Conservation (phyloP, 176 grass and related monocot genomes). For the Bonia amplexicaulis region DNA sequence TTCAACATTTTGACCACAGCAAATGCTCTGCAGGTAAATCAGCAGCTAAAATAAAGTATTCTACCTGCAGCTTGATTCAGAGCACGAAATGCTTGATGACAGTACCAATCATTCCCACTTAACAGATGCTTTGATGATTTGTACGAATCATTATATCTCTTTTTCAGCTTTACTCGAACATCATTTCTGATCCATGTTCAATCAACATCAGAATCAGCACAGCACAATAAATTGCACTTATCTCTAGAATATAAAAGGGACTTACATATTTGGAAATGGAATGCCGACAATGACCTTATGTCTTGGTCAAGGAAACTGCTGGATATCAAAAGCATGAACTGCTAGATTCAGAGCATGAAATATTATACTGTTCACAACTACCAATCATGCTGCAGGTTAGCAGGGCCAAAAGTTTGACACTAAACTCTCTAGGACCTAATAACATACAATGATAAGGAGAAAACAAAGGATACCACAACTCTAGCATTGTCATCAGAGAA, state of each 20-base stretch:
- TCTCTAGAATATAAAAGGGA: constrained; percentile 13
- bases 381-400: neutral
- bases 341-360: neutral
- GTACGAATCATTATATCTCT: constrained; percentile 81
- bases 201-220: constrained; percentile 22
- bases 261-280: constrained; percentile 98
- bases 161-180: constrained; percentile 87
- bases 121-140: constrained; percentile 83
- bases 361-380: neutral
- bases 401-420: neutral
- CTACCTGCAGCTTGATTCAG: constrained; percentile 95
- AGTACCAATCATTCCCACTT: constrained; percentile 96
- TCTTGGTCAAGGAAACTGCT: constrained; percentile 65
- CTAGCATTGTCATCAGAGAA: constrained; percentile 95
- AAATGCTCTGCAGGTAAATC: constrained; percentile 3
- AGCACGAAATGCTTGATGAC: constrained; percentile 96
- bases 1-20: constrained; percentile 22
- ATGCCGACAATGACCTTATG: constrained; percentile 94
- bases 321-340: constrained; percentile 12
- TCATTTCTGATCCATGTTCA: constrained; percentile 70
- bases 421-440: neutral
- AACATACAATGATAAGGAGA: neutral
- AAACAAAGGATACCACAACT: constrained; percentile 93
- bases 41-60: constrained; percentile 3
- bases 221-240: neutral